Base-by-base conservation (phyloP, 2,329 filamentous ascomycete species). In the Sclerotinia nivalis region DNA sequence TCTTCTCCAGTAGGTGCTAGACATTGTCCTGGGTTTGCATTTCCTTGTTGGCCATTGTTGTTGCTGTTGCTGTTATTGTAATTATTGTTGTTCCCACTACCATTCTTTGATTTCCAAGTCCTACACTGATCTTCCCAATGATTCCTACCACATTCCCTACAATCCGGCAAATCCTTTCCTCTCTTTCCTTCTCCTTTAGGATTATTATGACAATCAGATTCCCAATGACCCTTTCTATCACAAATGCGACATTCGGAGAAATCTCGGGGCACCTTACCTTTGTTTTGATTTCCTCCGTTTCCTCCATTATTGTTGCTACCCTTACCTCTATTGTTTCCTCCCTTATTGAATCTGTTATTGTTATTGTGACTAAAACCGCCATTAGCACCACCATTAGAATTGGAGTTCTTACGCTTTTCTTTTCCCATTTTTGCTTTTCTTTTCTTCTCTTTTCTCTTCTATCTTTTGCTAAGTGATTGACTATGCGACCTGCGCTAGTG, bases 51-150 rank as follows among this genome's bases (percentile, higher is more conserved):
- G 15, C 34, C 22, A n/a, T n/a, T 28, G 9, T 15, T 25, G 37
- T 43, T 43, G 9, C 43, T 8, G 22, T 22, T 20, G 1, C 10
- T 34, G 22, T 47, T 54, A 2, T 18, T 58, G 37, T n/a, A 25
- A 15, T 47, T 54, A 2, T 64, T 64, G 0, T 20, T 25, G 7
- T 43, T 58, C 9, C 67, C 58, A 18, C 31, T n/a, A 25, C 6
- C n/a, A 68, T 40, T 60, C 28, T 37, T 60, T 8, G 31, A 37
- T 7, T 52, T 68, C 54, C 55, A 59, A 4, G 22, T 28, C 18
- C 66, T n/a, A 54, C 66, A 69, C 20, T 55, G 56, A 64, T 69
- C 37, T 34, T 69, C 66, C 66, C 66, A 69, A 47, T 69, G 66
- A n/a, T 54, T 54, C 9, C 47, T 58, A 22, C 15, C 22, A 22